A percentile compares a stretch with the other conserved stretches of the same genome.
Evolutionary conservation across 176 grass and related monocot species (phyloP).

Genomic region (Thinopyrum elongatum): DNA sequence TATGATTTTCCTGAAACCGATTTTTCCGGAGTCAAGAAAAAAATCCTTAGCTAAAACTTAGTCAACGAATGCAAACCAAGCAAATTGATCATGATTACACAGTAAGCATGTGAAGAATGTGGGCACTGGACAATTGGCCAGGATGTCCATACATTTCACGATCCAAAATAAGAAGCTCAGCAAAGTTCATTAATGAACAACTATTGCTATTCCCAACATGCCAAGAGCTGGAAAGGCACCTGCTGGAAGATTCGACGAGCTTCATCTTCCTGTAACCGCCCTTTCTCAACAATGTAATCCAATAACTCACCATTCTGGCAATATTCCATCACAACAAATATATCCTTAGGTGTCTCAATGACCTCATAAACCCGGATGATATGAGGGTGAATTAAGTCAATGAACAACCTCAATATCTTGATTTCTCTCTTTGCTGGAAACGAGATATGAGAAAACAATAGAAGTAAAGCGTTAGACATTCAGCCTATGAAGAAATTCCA

Average conservation of each 20-base stretch:
- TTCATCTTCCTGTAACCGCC: conserved; percentile 75
- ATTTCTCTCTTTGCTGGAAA: conserved; percentile 87
- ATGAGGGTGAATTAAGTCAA: conserved; percentile 73
- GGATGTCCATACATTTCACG: not conserved
- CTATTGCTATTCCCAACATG: not conserved
- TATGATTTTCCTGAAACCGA: too few species aligned
- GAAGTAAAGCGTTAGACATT: not conserved
- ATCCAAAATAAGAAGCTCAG: conserved; percentile 4
- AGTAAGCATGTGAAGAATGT: not conserved
- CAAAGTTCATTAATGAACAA: not conserved
- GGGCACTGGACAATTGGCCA: not conserved
- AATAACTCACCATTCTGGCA: conserved; percentile 79
- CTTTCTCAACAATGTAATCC: conserved; percentile 89
- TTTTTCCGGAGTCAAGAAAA: too few species aligned
- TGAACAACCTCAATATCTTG: conserved; percentile 90
- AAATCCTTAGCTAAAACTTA: not conserved
- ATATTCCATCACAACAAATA: conserved; percentile 93
- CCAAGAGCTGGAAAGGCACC: conserved; percentile 30
- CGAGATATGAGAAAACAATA: not conserved
- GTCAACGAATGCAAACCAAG: not conserved
- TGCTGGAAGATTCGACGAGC: conserved; percentile 90
- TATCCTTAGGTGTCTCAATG: conserved; percentile 60
- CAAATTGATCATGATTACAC: not conserved
- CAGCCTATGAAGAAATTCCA: not conserved
- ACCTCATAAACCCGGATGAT: conserved; percentile 53